Evolutionary conservation across 306 rosid species (phyloP), one percentile per base, ranked within the genome.

Genomic region (Comarum palustre): DNA sequence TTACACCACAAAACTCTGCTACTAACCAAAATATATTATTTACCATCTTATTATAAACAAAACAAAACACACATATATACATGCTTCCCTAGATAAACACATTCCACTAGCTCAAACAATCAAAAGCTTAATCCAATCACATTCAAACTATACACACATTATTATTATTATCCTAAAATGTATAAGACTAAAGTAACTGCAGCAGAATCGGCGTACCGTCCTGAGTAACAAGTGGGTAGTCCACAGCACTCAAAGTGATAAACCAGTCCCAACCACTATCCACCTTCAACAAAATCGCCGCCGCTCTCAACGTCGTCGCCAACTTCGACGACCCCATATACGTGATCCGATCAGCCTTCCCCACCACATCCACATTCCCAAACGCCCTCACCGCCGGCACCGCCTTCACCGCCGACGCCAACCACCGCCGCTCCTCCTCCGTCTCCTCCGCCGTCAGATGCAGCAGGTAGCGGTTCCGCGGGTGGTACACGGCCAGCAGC

Each of bases 241-340:
- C 98, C 74, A 34, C 66, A 2, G 97, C 97, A 73, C 87, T 94
- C 90, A 94, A 82, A 67, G 92, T 85, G 41, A 94, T 68, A 64
- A 94, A 89, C 98, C 98, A 91, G 75, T 88, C 86, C 98, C 98
- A 94, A 2, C 91, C 92, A 76, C 80, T 39, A 74, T 94, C 97
- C 73, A 94, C 79, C 74, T 78, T 88, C 72, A 91, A 77, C 87
- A 94, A 70, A 63, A 94, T 77, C 20, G 99, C 96, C 13, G 97
- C 99, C 36, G 99, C 99, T 17, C 88, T 84, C 52, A 94, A 61
- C 6, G 86, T 62, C 17, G 88, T 80, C 39, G 99, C 97, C 69
- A 89, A 78, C 72, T 84, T 86, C 14, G 97, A 82, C 17, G 96
- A 82, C 0, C 99, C 99, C 93, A 86, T 84, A 67, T 87, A 88